Evolutionary conservation across 139 green algal genomes (phyloP).

Genomic region (Volvox reticuliferus): DNA sequence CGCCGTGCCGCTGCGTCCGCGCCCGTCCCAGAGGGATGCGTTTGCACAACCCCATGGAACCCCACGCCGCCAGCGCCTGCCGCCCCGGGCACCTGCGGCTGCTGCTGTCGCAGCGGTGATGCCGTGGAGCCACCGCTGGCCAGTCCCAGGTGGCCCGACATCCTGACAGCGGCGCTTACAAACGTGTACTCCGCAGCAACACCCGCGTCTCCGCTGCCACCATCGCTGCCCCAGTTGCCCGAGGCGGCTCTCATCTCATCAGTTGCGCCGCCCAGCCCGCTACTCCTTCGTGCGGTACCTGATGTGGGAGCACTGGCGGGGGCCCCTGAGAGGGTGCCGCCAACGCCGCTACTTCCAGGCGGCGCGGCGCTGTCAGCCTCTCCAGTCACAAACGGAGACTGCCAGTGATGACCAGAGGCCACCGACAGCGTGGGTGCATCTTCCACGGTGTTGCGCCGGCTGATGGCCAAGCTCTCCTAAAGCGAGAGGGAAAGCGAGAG

Average conservation of each 20-base stretch:
- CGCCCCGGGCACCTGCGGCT: conserved; percentile 5
- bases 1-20: not conserved
- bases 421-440: not conserved
- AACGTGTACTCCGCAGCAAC: not conserved
- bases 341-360: not conserved
- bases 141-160: not conserved
- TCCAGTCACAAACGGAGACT: not conserved
- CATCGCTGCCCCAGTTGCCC: conserved; percentile 26
- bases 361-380: not conserved
- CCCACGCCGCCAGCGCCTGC: not conserved
- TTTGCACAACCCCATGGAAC: not conserved
- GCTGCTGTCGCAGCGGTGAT: not conserved
- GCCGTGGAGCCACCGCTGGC: not conserved
- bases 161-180: not conserved
- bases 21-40: not conserved
- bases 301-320: not conserved
- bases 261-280: not conserved
- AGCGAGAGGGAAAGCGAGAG: too few relatives aligned
- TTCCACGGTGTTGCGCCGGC: not conserved
- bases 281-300: not conserved
- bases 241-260: not conserved
- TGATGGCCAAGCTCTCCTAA: conserved; percentile 30
- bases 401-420: not conserved
- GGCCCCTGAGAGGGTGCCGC: too few relatives aligned
- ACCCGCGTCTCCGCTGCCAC: not conserved